phyloP scores from a whole-genome alignment of 495 filamentous ascomycete genomes.

The Zalerion maritima region DNA sequence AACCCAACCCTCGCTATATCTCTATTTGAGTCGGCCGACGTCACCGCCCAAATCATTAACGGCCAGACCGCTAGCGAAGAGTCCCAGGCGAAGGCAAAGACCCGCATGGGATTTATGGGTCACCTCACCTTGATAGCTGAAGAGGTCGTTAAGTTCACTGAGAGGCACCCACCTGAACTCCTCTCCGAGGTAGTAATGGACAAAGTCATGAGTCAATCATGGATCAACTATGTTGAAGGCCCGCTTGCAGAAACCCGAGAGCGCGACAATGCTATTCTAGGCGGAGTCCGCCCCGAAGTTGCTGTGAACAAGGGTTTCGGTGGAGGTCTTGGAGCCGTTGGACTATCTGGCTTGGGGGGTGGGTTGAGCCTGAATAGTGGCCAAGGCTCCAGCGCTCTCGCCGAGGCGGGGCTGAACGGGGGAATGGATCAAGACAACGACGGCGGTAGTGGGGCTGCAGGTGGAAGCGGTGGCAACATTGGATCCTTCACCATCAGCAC shows the following conservation, averaged over 20 bases:
- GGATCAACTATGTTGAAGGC: constrained; percentile 92
- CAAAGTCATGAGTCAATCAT: constrained; percentile 71
- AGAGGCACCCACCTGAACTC: constrained; percentile 79
- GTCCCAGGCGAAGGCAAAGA: constrained; percentile 64
- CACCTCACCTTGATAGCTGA: constrained; percentile 95
- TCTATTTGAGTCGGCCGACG: constrained; percentile 75
- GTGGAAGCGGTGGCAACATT: no score
- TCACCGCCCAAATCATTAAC: constrained; percentile 82
- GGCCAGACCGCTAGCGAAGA: constrained; percentile 79
- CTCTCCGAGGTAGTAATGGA: constrained; percentile 75
- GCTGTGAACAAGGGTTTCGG: constrained; percentile 37
- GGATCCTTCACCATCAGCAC: constrained; percentile 53
- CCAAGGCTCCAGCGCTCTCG: constrained; percentile 51
- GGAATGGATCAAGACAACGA: constrained; percentile 62
- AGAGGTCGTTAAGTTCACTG: constrained; percentile 96
- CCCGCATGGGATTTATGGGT: constrained; percentile 95
- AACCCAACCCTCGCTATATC: constrained; percentile 89
- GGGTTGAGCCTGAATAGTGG: constrained; percentile 45
- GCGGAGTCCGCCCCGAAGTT: constrained; percentile 84
- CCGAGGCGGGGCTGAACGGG: constrained; percentile 56
- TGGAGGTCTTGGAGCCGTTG: constrained; percentile 22
- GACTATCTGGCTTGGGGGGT: constrained; percentile 30
- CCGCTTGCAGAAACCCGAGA: constrained; percentile 87
- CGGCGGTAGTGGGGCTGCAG: constrained; percentile 44
- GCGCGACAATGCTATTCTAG: constrained; percentile 96